These are phyloP conservation scores for Sporothrix curviconia DNA, from an alignment of 2,329 filamentous ascomycete species.

Conservation along the genomic window DNA sequence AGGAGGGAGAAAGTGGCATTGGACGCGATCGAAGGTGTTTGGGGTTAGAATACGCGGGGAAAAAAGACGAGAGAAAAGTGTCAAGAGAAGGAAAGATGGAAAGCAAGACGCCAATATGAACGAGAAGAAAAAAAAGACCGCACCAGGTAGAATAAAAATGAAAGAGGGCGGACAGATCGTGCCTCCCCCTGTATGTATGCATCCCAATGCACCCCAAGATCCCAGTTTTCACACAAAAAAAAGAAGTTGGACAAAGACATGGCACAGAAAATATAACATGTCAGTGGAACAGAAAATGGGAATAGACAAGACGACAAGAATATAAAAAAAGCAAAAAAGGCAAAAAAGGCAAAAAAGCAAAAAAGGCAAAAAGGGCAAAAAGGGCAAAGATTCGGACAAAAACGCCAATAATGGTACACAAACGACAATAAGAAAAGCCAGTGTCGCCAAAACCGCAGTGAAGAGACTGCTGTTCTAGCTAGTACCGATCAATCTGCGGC, in stretches of 20 bases:
- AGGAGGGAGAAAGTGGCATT: neutral
- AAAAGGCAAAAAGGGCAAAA: neutral
- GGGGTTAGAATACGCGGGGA: too few species aligned
- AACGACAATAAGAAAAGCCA: neutral
- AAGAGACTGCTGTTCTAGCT: neutral
- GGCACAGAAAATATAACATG: too few species aligned
- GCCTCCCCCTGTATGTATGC: too few species aligned
- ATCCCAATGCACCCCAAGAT: too few species aligned
- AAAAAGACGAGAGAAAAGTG: too few species aligned
- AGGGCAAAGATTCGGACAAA: too few species aligned
- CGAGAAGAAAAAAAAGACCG: neutral
- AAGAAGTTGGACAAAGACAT: too few species aligned
- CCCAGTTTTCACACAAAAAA: too few species aligned
- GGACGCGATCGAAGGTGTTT: too few species aligned
- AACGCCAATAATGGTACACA: neutral
- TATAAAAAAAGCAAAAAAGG: neutral
- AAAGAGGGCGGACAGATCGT: too few species aligned
- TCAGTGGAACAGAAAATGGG: too few species aligned
- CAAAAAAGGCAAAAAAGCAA: neutral
- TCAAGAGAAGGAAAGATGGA: neutral
- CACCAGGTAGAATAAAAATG: neutral
- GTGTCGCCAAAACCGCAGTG: neutral
- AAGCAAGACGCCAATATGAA: neutral
- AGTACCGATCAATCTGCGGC: slow-evolving; percentile 16
- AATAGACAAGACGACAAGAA: neutral